These are phyloP conservation scores for Prillingera fragicola DNA, from an alignment of 1,284 basidiomycete genomes.

Conservation along the genomic window DNA sequence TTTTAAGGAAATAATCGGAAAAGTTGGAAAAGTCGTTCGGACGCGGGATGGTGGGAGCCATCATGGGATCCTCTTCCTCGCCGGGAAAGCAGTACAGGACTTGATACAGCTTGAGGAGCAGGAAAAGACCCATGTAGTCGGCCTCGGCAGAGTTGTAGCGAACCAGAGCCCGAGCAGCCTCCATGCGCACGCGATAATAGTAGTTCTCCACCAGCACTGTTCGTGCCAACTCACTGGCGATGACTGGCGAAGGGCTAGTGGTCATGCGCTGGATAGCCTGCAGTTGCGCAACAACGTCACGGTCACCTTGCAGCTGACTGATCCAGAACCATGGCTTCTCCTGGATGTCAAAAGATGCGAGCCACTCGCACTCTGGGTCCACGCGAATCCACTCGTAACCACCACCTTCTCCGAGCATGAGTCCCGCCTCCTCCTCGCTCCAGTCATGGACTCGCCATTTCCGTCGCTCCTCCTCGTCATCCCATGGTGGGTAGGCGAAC, in stretches of 20 bases:
- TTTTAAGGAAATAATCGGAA: conserved; percentile 88
- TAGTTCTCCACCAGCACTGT: conserved; percentile 93
- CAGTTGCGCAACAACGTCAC: conserved; percentile 95
- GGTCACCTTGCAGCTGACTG: conserved; percentile 88
- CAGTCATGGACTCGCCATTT: conserved; percentile 96
- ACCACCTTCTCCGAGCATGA: conserved; percentile 72
- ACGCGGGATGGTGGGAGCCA: conserved; percentile 76
- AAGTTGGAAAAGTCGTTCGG: conserved; percentile 92
- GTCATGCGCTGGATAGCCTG: conserved; percentile 84
- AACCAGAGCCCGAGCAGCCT: conserved; percentile 82
- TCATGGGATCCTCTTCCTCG: conserved; percentile 72
- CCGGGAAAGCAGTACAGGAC: conserved; percentile 86
- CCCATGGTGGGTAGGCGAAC: conserved; percentile 94
- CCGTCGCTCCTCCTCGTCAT: conserved; percentile 76
- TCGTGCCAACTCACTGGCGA: conserved; percentile 84
- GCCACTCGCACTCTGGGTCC: conserved; percentile 99
- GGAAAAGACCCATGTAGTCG: conserved; percentile 74
- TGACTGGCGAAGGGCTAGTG: conserved; percentile 75
- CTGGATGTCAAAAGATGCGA: conserved; percentile 82
- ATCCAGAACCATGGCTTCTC: conserved; percentile 99
- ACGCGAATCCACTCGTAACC: conserved; percentile 97
- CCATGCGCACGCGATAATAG: conserved; percentile 93
- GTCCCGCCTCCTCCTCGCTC: conserved; percentile 92
- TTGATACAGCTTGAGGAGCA: conserved; percentile 87
- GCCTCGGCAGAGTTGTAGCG: conserved; percentile 38